A percentile compares a stretch with the other conserved stretches of the same genome.
Evolutionary conservation across 1,139 yeast species (phyloP).

Genomic region (Yamadazyma dendronema): DNA sequence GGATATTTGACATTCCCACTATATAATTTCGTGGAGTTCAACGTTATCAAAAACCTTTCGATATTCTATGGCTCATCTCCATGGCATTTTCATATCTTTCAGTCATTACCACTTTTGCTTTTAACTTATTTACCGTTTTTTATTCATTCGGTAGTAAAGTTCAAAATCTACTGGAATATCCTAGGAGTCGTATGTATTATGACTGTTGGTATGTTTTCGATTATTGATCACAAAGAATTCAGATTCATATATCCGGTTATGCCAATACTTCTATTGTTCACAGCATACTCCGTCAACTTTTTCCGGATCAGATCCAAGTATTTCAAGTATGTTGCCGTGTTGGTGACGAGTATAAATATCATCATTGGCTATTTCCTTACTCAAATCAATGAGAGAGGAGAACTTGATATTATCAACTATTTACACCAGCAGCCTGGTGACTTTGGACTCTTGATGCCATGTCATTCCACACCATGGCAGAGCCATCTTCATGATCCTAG

Average conservation of each 20-base stretch:
- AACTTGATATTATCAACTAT: conserved; percentile 59
- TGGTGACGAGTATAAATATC: conserved; percentile 37
- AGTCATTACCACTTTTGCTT: conserved; percentile 76
- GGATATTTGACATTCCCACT: conserved; percentile 59
- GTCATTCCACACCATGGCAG: conserved; percentile 98
- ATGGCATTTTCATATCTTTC: conserved; percentile 80
- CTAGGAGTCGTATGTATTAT: conserved; percentile 29
- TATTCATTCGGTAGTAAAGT: conserved; percentile 17
- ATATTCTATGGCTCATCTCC: conserved; percentile 84
- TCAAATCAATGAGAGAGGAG: conserved; percentile 80
- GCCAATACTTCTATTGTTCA: conserved; percentile 56
- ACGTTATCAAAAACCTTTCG: conserved; percentile 69
- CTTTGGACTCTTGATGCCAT: conserved; percentile 85
- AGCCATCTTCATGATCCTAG: conserved; percentile 67
- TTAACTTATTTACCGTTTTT: conserved; percentile 65
- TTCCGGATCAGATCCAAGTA: conserved; percentile 4
- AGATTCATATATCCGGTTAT: conserved; percentile 85
- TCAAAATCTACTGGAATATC: conserved; percentile 12
- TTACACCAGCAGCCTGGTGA: conserved; percentile 42
- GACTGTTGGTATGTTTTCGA: conserved; percentile 57
- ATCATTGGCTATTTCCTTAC: conserved; percentile 54
- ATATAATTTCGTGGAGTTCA: conserved; percentile 70
- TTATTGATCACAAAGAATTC: conserved; percentile 82
- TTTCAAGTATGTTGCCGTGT: conserved; percentile 5
- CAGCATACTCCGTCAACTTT: conserved; percentile 13